These are phyloP conservation scores for Candida rishiriensis DNA, from an alignment of 805 yeast genomes.

Conservation along the genomic window DNA sequence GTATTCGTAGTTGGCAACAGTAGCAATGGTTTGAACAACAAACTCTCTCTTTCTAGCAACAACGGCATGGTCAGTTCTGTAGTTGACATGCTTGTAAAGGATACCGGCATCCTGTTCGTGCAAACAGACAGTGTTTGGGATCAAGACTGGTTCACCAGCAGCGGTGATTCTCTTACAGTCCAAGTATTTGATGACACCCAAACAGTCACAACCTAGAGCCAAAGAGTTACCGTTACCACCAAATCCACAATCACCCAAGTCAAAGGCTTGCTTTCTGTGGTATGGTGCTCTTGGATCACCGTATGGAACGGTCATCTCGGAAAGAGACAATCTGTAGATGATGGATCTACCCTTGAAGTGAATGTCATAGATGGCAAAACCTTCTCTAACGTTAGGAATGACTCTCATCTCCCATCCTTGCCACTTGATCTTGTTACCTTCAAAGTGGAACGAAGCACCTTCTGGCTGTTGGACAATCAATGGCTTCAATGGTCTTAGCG, in stretches of 20 bases:
- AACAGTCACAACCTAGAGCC: constrained; percentile 75
- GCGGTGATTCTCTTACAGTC: constrained; percentile 55
- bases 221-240: constrained; percentile 69
- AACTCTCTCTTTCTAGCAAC: constrained; percentile 76
- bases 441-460: constrained; percentile 65
- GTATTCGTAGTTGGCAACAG: constrained; percentile 83
- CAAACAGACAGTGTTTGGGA: constrained; percentile 72
- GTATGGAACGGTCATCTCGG: constrained; percentile 87
- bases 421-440: constrained; percentile 64
- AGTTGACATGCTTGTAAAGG: constrained; percentile 74
- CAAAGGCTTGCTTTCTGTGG: constrained; percentile 85
- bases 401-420: constrained; percentile 82
- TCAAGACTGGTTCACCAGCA: constrained; percentile 56
- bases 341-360: constrained; percentile 72
- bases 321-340: constrained; percentile 66
- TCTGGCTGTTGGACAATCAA: constrained; percentile 70
- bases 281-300: constrained; percentile 82
- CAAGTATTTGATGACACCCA: constrained; percentile 72
- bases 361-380: constrained; percentile 69
- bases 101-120: constrained; percentile 79
- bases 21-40: constrained; percentile 74
- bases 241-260: constrained; percentile 81
- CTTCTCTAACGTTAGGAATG: constrained; percentile 70
- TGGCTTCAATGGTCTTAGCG: constrained; percentile 60
- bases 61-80: constrained; percentile 66